These are phyloP conservation scores for Aegilops longissima DNA, from an alignment of 176 grass and related monocot species.

Conservation along the genomic window DNA sequence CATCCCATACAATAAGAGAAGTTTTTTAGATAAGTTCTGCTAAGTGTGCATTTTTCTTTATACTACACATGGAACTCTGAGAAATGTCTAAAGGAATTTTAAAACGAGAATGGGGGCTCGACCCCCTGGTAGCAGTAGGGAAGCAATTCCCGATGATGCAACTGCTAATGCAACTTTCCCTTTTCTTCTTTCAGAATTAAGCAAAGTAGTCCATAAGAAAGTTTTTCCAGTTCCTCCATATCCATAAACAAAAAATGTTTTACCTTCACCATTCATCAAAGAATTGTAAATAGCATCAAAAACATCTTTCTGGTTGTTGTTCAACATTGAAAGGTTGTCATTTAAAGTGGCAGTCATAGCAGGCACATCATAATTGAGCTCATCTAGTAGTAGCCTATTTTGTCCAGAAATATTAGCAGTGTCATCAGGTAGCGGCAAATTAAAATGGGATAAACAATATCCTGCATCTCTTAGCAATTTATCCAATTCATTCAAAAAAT, in stretches of 20 bases:
- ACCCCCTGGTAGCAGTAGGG: not conserved
- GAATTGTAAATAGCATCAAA: too few species aligned
- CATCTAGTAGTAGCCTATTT: too few species aligned
- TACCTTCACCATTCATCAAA: not conserved
- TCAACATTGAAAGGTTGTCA: too few species aligned
- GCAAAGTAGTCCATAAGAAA: not conserved
- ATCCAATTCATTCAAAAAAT: too few species aligned
- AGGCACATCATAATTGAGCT: too few species aligned
- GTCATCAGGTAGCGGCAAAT: too few species aligned
- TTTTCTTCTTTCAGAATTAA: not conserved
- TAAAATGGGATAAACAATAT: too few species aligned
- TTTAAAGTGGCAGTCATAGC: too few species aligned
- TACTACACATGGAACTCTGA: not conserved
- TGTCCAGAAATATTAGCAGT: too few species aligned
- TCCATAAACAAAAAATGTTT: not conserved
- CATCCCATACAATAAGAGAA: not conserved
- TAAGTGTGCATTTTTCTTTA: not conserved
- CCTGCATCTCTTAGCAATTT: too few species aligned
- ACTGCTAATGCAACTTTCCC: not conserved
- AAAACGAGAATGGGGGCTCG: not conserved
- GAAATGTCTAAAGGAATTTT: not conserved
- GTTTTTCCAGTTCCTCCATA: not conserved
- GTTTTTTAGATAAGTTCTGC: not conserved
- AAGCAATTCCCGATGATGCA: not conserved
- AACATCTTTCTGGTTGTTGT: too few species aligned